Percentiles rank a stretch among this genome's conserved stretches.
Evolutionary conservation across 1,284 basidiomycete species (phyloP).

Genomic region (Takashimella koratensis): DNA sequence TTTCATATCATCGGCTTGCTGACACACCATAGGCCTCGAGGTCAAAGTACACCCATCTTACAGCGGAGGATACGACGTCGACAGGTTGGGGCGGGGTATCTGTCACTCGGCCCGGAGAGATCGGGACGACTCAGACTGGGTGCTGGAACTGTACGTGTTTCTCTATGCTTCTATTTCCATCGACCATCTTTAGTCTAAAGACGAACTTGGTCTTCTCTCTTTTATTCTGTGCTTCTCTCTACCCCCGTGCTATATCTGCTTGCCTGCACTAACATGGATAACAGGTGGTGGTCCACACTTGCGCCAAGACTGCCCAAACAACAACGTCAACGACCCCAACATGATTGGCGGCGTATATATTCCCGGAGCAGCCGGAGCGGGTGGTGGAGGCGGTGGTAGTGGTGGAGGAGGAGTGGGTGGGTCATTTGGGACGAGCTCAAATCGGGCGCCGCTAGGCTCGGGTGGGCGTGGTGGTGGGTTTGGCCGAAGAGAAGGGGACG

Average conservation of each 20-base stretch:
- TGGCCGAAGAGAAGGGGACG: slow-evolving; percentile 6
- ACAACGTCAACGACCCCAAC: slow-evolving; percentile 33
- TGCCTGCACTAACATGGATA: slow-evolving; percentile 1
- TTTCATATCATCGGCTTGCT: not conserved
- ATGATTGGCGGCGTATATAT: slow-evolving; percentile 22
- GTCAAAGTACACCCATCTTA: slow-evolving; percentile 80
- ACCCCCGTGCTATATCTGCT: not conserved
- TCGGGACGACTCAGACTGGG: slow-evolving; percentile 57
- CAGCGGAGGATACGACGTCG: slow-evolving; percentile 90
- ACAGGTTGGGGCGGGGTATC: slow-evolving; percentile 65
- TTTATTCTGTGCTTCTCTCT: not conserved
- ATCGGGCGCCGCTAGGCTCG: slow-evolving; percentile 20
- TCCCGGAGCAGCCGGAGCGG: not conserved
- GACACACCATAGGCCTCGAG: slow-evolving; percentile 21
- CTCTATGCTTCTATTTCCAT: not conserved
- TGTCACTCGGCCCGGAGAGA: slow-evolving; percentile 53
- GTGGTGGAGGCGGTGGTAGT: slow-evolving; percentile 1
- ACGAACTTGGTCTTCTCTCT: not conserved
- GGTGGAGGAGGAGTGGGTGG: slow-evolving; percentile 10
- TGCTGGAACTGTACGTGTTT: slow-evolving; percentile 73
- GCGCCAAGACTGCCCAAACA: slow-evolving; percentile 58
- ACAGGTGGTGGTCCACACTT: slow-evolving; percentile 73
- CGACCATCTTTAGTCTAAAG: too few species aligned
- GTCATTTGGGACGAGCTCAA: slow-evolving; percentile 25
- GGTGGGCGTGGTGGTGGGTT: slow-evolving; percentile 7